phyloP scores from a whole-genome alignment of 2,329 filamentous ascomycete species.

The Penicillium hesseltinei region DNA sequence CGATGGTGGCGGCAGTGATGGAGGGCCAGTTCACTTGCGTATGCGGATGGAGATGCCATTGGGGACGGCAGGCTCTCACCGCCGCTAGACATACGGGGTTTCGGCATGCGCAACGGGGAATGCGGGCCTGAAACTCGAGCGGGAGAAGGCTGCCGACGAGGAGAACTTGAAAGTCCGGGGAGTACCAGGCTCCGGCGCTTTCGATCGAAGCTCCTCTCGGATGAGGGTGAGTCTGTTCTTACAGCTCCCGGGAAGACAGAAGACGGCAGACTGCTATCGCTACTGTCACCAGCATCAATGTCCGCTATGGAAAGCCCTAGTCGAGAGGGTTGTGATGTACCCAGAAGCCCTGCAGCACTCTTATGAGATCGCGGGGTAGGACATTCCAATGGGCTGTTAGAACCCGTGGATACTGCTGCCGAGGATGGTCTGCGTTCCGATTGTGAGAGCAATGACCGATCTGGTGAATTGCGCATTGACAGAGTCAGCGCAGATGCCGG shows the following conservation, averaged over 20 bases:
- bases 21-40: slow-evolving; percentile 66
- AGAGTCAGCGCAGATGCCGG: slow-evolving; percentile 53
- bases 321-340: slow-evolving; percentile 61
- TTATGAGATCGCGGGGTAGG: slow-evolving; percentile 85
- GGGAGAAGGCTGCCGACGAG: slow-evolving; percentile 83
- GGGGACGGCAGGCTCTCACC: slow-evolving; percentile 68
- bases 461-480: slow-evolving; percentile 55
- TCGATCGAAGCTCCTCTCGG: slow-evolving; percentile 79
- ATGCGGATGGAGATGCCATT: slow-evolving; percentile 83
- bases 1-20: slow-evolving; percentile 67
- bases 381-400: slow-evolving; percentile 86
- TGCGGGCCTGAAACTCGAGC: slow-evolving; percentile 72
- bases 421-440: slow-evolving; percentile 54
- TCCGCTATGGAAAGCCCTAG: slow-evolving; percentile 77
- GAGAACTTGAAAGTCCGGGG: slow-evolving; percentile 69
- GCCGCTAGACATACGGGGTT: slow-evolving; percentile 65
- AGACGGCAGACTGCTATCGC: slow-evolving; percentile 84
- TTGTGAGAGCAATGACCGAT: slow-evolving; percentile 46
- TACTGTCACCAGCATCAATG: slow-evolving; percentile 75
- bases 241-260: slow-evolving; percentile 69
- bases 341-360: slow-evolving; percentile 56
- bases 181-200: slow-evolving; percentile 86
- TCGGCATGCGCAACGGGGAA: slow-evolving; percentile 81
- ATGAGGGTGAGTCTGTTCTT: slow-evolving; percentile 85
- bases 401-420: slow-evolving; percentile 72